phyloP scores from a whole-genome alignment of 768 basidiomycete genomes.

The Termitomyces sp. region DNA sequence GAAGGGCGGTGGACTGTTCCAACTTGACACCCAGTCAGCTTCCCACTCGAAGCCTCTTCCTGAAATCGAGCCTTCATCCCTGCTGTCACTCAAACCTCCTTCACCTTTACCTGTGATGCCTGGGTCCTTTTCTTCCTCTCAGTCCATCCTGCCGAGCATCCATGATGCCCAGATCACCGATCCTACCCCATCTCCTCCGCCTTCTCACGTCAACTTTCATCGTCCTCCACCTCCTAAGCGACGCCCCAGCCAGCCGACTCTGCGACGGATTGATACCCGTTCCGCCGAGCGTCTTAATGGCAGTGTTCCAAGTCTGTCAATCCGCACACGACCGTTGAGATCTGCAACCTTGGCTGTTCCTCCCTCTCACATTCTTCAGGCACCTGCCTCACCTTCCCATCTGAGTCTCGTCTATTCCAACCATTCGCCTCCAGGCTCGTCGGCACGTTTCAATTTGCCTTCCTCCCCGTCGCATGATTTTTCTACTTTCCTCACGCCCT shows the following conservation, averaged over 20 bases:
- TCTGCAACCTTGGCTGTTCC: slow-evolving; percentile 58
- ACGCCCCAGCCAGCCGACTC: slow-evolving; percentile 60
- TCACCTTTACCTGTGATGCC: slow-evolving; percentile 57
- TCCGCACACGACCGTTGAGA: slow-evolving; percentile 54
- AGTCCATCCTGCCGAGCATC: not conserved
- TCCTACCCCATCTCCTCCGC: slow-evolving; percentile 59
- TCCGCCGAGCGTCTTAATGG: slow-evolving; percentile 47
- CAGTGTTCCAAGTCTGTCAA: slow-evolving; percentile 54
- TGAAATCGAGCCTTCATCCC: slow-evolving; percentile 52
- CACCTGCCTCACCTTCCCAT: slow-evolving; percentile 53
- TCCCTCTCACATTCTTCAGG: slow-evolving; percentile 33
- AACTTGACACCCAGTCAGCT: slow-evolving; percentile 60
- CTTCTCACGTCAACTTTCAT: slow-evolving; percentile 56
- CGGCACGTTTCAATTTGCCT: slow-evolving; percentile 39
- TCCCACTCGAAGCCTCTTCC: slow-evolving; percentile 47
- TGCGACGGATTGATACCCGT: slow-evolving; percentile 59
- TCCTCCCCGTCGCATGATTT: slow-evolving; percentile 31
- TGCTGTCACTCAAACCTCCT: slow-evolving; percentile 29
- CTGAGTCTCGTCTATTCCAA: slow-evolving; percentile 58
- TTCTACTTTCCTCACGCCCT: slow-evolving; percentile 43
- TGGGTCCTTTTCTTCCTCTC: slow-evolving; percentile 33
- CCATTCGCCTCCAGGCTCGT: slow-evolving; percentile 51
- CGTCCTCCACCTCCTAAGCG: slow-evolving; percentile 47
- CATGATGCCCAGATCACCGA: slow-evolving; percentile 29
- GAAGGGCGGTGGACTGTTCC: slow-evolving; percentile 54